Percentiles rank a stretch among this genome's conserved stretches.
These are phyloP conservation scores for Delonix regia DNA, from an alignment of 306 rosid genomes.

Conservation along the genomic window DNA sequence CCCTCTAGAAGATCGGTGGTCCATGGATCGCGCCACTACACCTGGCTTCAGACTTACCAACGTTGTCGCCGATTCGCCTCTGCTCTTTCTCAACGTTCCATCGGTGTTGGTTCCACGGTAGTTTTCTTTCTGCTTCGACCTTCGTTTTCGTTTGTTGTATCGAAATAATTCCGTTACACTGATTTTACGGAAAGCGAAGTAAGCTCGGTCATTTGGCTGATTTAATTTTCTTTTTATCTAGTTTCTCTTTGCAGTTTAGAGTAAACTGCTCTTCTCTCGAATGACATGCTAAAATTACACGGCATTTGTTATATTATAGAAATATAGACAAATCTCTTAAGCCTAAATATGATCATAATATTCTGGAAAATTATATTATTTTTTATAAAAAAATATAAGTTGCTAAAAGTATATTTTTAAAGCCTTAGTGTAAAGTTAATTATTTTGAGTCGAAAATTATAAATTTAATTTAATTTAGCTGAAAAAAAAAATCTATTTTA, in stretches of 20 bases:
- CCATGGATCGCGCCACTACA: constrained; percentile 79
- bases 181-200: not conserved
- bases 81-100: constrained; percentile 64
- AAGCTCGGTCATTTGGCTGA: not conserved
- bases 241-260: not conserved
- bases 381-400: too few species aligned
- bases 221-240: not conserved
- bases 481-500: too few species aligned
- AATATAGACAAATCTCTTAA: not conserved
- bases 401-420: not conserved
- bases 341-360: not conserved
- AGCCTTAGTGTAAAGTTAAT: too few species aligned
- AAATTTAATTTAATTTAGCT: too few species aligned
- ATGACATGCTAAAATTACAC: not conserved
- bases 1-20: constrained; percentile 68
- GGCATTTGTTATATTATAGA: not conserved
- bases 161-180: not conserved
- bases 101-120: constrained; percentile 82
- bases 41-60: constrained; percentile 80
- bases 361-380: too few species aligned
- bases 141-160: not conserved
- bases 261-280: not conserved
- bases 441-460: not conserved
- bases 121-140: not conserved
- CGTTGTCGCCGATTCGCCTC: constrained; percentile 93